Conservation (phyloP, 306 rosid species). For the Clitoria ternatea region DNA sequence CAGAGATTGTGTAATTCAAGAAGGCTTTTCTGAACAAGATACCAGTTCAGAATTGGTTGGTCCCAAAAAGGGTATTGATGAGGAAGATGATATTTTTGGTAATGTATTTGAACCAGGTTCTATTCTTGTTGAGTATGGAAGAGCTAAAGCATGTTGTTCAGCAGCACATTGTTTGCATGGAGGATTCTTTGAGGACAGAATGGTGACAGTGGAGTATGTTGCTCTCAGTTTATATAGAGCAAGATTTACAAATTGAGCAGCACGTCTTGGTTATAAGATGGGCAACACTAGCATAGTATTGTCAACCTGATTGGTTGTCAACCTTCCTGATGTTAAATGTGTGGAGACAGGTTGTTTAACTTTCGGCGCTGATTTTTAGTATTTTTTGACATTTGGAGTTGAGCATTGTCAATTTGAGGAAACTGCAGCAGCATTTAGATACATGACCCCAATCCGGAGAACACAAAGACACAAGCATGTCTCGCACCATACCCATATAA, state of each 20-base stretch:
- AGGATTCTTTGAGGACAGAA: constrained; percentile 61
- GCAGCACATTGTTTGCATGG: constrained; percentile 88
- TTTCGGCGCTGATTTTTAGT: neutral
- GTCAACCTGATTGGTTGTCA: neutral
- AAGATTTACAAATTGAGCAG: constrained; percentile 47
- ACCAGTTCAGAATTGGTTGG: constrained; percentile 30
- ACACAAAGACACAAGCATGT: no score
- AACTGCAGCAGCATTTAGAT: no score
- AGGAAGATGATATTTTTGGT: constrained; percentile 30
- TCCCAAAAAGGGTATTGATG: constrained; percentile 9
- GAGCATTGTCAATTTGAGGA: neutral
- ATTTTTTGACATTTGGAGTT: neutral
- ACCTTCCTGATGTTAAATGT: neutral
- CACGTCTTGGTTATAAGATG: neutral
- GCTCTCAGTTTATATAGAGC: constrained; percentile 42
- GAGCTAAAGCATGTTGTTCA: constrained; percentile 61
- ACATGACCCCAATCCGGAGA: no score
- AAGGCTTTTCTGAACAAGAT: constrained; percentile 23
- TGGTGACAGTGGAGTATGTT: constrained; percentile 63
- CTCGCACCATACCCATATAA: no score
- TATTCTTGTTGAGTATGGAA: constrained; percentile 77
- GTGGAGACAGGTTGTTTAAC: neutral
- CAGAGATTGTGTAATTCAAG: constrained; percentile 26
- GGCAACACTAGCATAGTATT: neutral
- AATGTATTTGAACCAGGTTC: constrained; percentile 52